Evolutionary conservation across 768 basidiomycete species (phyloP), one percentile per base, ranked within the genome.

Genomic region (Filobasidium floriforme): DNA sequence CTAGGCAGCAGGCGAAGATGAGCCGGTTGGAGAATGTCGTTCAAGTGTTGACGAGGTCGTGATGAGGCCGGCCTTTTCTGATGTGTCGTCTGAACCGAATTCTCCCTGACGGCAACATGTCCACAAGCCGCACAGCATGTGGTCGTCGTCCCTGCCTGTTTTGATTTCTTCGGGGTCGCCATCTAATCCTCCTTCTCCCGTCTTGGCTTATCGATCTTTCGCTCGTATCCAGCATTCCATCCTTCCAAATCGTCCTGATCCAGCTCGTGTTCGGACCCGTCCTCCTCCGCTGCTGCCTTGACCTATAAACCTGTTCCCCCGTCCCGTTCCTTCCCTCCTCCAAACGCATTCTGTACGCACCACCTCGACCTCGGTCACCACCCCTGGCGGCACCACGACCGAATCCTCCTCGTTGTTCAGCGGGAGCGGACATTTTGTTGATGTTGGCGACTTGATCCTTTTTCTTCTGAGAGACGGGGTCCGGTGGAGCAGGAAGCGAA

Each of bases 371-470:
- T 62, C 77, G 70, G 65, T 72, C 75, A 67, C 80, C 79, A 68
- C 90, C 85, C 63, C 90, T 75, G 70, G 73, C 73, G 67, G 78
- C 80, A 65, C 90, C 89, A 73, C 91, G 86, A 69, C 91, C 89
- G 69, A 90, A 86, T 70, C 90, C 91, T 77, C 93, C 92, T 74
- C 93, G 89, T 79, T 89, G 89, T 79, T 91, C 88, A 80, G 86
- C 88, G 80, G 71, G 70, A 54, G 87, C 81, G 80, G 76, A 76
- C 75, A 78, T 76, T 65, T 72, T 78, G 14, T 26, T 57, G 29
- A 32, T n/a, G 55, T 57, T 26, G 22, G 22, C 22, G 46, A 18
- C 22, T 22, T 49, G 18, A 18, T 49, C 22, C 22, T 49, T 49
- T 15, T 49, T 57, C 32, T 37, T 37, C 32, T 41, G 9, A 15